Evolutionary conservation across 2,329 filamentous ascomycete species (phyloP).

Genomic region (Monilinia aucupariae): DNA sequence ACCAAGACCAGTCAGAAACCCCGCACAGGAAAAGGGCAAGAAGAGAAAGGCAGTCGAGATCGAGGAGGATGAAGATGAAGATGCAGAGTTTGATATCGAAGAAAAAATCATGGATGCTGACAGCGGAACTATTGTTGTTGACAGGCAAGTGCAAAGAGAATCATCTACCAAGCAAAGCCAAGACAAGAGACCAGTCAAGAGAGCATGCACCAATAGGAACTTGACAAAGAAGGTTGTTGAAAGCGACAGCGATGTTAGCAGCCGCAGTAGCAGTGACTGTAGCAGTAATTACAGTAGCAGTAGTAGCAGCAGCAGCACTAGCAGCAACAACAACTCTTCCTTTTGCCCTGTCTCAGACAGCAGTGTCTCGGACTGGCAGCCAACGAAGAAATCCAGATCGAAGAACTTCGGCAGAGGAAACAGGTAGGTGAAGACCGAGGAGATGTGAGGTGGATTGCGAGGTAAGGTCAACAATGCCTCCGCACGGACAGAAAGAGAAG

Average conservation of each 20-base stretch:
- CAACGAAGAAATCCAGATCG: not conserved
- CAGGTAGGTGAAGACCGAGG: too few species aligned
- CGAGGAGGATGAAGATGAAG: not conserved
- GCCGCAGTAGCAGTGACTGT: not conserved
- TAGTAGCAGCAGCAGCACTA: not conserved
- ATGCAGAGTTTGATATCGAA: constrained; percentile 3
- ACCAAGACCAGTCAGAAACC: not conserved
- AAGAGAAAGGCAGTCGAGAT: constrained; percentile 7
- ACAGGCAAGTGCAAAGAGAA: not conserved
- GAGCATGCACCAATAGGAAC: not conserved
- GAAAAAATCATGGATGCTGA: not conserved
- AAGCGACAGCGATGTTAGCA: not conserved
- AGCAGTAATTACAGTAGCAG: too few species aligned
- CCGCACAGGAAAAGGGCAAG: not conserved
- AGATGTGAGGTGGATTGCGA: not conserved
- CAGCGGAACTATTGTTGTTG: not conserved
- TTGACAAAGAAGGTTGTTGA: not conserved
- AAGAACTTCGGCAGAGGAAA: not conserved
- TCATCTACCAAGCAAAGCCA: not conserved
- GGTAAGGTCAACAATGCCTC: not conserved
- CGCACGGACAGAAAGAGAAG: not conserved
- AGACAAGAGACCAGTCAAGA: not conserved
- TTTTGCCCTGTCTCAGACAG: not conserved
- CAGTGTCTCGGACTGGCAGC: not conserved
- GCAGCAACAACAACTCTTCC: not conserved